phyloP scores from a whole-genome alignment of 1,139 yeast genomes.

The Protomyces inundatus region DNA sequence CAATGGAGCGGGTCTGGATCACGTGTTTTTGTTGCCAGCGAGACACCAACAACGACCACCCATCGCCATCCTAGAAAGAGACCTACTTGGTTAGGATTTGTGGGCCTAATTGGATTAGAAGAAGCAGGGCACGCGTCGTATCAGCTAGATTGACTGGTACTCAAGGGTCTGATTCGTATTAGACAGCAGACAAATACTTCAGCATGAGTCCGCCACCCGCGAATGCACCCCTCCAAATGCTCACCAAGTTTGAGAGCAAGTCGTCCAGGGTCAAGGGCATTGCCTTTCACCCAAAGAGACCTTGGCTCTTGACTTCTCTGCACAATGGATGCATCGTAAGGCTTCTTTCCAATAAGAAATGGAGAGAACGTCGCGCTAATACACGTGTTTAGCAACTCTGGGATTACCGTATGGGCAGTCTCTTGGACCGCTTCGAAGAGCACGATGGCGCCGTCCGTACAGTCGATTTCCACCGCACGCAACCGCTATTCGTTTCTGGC shows the following conservation, averaged over 20 bases:
- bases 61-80: too few relatives aligned
- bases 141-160: too few relatives aligned
- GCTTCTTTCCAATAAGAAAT: not conserved
- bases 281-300: conserved; percentile 94
- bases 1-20: too few relatives aligned
- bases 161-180: too few relatives aligned
- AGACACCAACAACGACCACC: too few relatives aligned
- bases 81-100: too few relatives aligned
- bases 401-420: conserved; percentile 99
- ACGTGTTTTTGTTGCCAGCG: too few relatives aligned
- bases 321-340: conserved; percentile 42
- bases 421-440: conserved; percentile 93
- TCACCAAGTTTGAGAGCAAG: conserved; percentile 78
- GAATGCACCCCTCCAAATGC: conserved; percentile 6
- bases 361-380: conserved; percentile 23
- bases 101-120: too few relatives aligned
- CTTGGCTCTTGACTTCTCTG: conserved; percentile 93
- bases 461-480: conserved; percentile 94
- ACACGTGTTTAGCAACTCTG: conserved; percentile 59
- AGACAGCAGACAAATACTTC: not conserved
- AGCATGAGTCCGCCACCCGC: not conserved
- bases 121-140: too few relatives aligned
- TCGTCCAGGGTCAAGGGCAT: conserved; percentile 98
- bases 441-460: conserved; percentile 98
- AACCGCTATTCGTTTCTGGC: conserved; percentile 92